Evolutionary conservation across 345 rosid species (phyloP).

Genomic region (Lepidium africanum): DNA sequence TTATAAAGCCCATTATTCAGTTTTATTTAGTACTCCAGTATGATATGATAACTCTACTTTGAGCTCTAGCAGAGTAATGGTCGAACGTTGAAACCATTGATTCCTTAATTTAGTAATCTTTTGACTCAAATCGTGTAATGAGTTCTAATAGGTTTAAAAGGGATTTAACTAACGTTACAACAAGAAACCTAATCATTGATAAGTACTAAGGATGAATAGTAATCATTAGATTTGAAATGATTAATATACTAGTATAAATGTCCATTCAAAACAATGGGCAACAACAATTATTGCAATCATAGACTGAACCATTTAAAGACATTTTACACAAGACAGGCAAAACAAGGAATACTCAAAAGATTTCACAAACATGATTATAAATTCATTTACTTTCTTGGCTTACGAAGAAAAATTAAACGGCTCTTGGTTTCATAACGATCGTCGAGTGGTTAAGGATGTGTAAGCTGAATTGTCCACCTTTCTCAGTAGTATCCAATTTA

Average conservation of each 20-base stretch:
- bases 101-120: no score
- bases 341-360: conserved; percentile 16
- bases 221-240: background rate
- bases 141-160: background rate
- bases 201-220: background rate
- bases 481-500: conserved; percentile 73
- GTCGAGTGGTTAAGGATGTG: conserved; percentile 91
- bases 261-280: conserved; percentile 5
- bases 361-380: conserved; percentile 15
- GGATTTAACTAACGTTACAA: background rate
- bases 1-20: background rate
- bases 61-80: background rate
- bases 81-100: background rate
- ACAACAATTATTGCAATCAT: conserved; percentile 13
- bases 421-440: conserved; percentile 81
- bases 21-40: no score
- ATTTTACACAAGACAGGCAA: conserved; percentile 11
- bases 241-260: background rate
- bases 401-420: conserved; percentile 7
- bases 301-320: background rate
- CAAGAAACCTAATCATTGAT: background rate
- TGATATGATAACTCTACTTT: background rate
- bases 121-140: no score
- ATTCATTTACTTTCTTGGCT: background rate
- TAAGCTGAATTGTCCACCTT: conserved; percentile 96